phyloP scores from a whole-genome alignment of 2,329 filamentous ascomycete species.

The Ambrosiella xylebori region DNA sequence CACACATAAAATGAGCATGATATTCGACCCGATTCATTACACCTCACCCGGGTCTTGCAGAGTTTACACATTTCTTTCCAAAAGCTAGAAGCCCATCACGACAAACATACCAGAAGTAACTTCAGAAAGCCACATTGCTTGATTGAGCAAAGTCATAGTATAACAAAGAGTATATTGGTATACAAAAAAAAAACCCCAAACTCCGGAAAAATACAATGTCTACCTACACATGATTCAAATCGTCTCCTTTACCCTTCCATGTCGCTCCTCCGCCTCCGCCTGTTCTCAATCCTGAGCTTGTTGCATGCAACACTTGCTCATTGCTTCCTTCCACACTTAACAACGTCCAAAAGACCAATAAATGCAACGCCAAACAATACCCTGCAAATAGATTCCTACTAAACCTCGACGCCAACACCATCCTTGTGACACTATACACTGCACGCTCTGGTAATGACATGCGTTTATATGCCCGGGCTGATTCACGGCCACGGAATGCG shows the following conservation, averaged over 20 bases:
- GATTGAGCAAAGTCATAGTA: no score
- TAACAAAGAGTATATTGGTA: no score
- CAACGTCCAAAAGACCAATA: slow-evolving; percentile 71
- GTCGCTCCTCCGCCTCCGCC: not conserved
- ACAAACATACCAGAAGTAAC: no score
- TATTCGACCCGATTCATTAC: no score
- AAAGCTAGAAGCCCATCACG: no score
- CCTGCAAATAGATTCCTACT: slow-evolving; percentile 87
- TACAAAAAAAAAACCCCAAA: no score
- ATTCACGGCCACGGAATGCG: slow-evolving; percentile 86
- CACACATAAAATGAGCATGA: no score
- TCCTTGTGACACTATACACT: slow-evolving; percentile 77
- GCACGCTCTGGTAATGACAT: slow-evolving; percentile 85
- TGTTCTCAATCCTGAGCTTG: slow-evolving; percentile 24
- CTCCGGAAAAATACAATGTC: not conserved
- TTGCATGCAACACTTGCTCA: slow-evolving; percentile 42
- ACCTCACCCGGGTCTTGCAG: no score
- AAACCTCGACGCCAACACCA: slow-evolving; percentile 75
- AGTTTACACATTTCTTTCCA: no score
- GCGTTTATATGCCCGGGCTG: slow-evolving; percentile 71
- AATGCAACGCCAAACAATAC: slow-evolving; percentile 77
- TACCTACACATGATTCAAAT: slow-evolving; percentile 6
- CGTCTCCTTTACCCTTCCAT: slow-evolving; percentile 6
- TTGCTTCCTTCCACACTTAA: slow-evolving; percentile 33
- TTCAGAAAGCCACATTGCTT: no score